Evolutionary conservation across 2,329 filamentous ascomycete genomes (phyloP).

Genomic region (Penicillium concentricum): DNA sequence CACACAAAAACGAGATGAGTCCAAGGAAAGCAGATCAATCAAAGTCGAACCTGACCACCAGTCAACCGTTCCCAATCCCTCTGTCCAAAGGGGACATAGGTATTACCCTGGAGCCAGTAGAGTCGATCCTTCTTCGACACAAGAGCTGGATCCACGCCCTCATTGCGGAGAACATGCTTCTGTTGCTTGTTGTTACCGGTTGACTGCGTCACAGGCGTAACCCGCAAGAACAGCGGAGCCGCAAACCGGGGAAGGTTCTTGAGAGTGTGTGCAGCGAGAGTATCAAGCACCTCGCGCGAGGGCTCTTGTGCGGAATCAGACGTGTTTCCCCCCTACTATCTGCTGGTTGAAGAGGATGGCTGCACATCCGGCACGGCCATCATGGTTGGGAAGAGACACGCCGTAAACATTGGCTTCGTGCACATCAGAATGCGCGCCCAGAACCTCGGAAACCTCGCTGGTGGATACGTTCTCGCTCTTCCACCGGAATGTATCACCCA

Average conservation of each 20-base stretch:
- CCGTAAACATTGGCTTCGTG: constrained; percentile 85
- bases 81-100: constrained; percentile 66
- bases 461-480: constrained; percentile 81
- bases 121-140: constrained; percentile 47
- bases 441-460: constrained; percentile 72
- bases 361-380: constrained; percentile 80
- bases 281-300: constrained; percentile 50
- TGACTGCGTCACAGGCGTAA: constrained; percentile 61
- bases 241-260: constrained; percentile 69
- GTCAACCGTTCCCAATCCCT: constrained; percentile 68
- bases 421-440: constrained; percentile 66
- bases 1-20: background rate
- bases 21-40: constrained; percentile 13
- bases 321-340: constrained; percentile 20
- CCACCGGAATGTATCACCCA: constrained; percentile 57
- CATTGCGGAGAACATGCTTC: constrained; percentile 68
- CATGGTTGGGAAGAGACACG: constrained; percentile 73
- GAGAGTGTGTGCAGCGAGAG: constrained; percentile 60
- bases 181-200: constrained; percentile 90
- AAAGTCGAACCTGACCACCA: constrained; percentile 70
- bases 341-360: constrained; percentile 62
- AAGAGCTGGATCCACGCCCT: constrained; percentile 67
- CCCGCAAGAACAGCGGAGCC: constrained; percentile 72
- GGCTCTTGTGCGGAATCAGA: constrained; percentile 27
- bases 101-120: constrained; percentile 65